Base-by-base conservation (phyloP, 2,329 filamentous ascomycete species). In the Aureobasidium sp. region DNA sequence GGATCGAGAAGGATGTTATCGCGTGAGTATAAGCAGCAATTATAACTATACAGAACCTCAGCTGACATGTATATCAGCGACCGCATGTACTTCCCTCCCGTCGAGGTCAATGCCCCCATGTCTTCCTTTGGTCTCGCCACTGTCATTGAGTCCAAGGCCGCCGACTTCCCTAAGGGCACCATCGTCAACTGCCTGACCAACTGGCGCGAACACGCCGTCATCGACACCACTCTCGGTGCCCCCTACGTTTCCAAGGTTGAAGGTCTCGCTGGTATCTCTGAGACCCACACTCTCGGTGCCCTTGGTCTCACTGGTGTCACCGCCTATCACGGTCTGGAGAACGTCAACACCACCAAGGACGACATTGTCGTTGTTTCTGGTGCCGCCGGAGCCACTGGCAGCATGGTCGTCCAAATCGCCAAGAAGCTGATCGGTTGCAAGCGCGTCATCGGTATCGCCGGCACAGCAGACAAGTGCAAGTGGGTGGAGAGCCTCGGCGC, bases 371-470 rank as follows among this genome's bases (percentile, higher is more conserved):
- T 81, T 16, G 69, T 81, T 10, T 77, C 74, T 42, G 77, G 76
- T 3, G 79, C 79, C 1, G 79, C 79, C 1, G 79, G 79, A 2
- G 78, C 78, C 7, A 79, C 77, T 1, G 79, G 79, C 0, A 73
- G 69, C 53, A 76, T 79, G 70, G 79, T 74, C 0, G 78, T 82
- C 8, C 81, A 84, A 69, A 79, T 83, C 64, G 81, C 80, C 7
- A 80, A 79, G 68, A 73, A 79, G 62, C 64, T 81, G 21, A 63
- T 80, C 13, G 73, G 65, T 48, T 66, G 64, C 54, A 70, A 78
- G 75, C 68, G 74, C 72, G 63, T 83, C 13, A 74, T 82, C 55
- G 81, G 81, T 11, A 81, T 83, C 59, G 78, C 81, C 0, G 80
- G 81, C 4, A 74, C 76, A 0, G 77, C 79, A 50, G 76, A 77